Evolutionary conservation across 169 alveolate genomes (phyloP), one percentile per base, ranked within the genome.

Genomic region (Plasmodium cynomolgi): DNA sequence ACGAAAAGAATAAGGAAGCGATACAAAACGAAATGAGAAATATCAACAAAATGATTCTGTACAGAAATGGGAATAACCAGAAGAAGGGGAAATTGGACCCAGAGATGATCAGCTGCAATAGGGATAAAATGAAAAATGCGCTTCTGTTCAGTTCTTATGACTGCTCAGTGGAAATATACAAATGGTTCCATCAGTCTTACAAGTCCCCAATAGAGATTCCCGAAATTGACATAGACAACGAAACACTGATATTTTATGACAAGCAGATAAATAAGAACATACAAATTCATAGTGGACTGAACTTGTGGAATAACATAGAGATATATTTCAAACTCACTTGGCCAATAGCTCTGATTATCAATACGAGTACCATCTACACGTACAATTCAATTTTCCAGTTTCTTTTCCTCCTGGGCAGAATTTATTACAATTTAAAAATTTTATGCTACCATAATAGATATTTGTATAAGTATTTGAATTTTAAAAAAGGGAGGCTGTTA

Each of bases 151-250:
- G 95, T 31, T 82, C 81, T 6, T 72, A 91, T 82, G 95, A 91
- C 54, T 91, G 95, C 26, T 81, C 92, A 58, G 95, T 91, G 62
- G 92, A 91, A 82, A 91, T 91, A 91, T 74, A 81, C 79, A 81
- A 83, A 91, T 91, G 95, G 95, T 91, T 82, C 75, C 95, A 91
- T 50, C 95, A 91, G 58, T 91, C 95, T 3, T 91, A 91, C 44
- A 91, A 91, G 31, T 91, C 95, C 20, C 86, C 95, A 5, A 81
- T 91, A 20, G 95, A 91, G 83, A 91, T 91, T 68, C 95, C 95
- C 15, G 95, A 91, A 91, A 73, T 91, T 75, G 92, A 91, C 77
- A 56, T 83, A 54, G 95, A 91, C 50, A 91, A 91, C 83, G 95
- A 91, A 91, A 91, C 92, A 34, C 84, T 91, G 68, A 91, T 91